Evolutionary conservation across 176 grass and related monocot genomes (phyloP).

Genomic region (Musa troglodytarum): DNA sequence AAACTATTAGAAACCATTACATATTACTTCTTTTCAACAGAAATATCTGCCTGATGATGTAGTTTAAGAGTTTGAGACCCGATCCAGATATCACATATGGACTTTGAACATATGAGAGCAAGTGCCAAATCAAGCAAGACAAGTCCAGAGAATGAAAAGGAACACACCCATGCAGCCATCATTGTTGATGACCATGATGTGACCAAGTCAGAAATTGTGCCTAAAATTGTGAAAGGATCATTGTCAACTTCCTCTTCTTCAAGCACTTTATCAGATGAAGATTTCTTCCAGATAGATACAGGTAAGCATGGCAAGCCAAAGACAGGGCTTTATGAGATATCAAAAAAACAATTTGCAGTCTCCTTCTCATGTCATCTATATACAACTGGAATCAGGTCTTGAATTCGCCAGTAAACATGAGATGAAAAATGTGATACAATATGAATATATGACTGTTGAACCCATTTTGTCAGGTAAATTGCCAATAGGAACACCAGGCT

Average conservation of each 20-base stretch:
- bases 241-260: constrained; percentile 17
- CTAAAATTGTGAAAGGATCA: constrained; percentile 9
- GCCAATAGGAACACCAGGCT: neutral
- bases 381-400: neutral
- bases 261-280: neutral
- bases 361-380: neutral
- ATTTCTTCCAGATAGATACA: constrained; percentile 25
- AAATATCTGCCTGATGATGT: neutral
- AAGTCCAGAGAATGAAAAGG: neutral
- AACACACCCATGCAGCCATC: neutral
- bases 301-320: constrained; percentile 7
- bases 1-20: neutral
- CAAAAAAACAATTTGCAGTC: neutral
- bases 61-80: neutral
- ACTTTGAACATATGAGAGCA: neutral
- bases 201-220: constrained; percentile 1
- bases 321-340: neutral
- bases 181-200: neutral
- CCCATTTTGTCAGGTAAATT: neutral
- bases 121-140: neutral
- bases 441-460: too few relatives aligned
- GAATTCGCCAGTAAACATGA: too few relatives aligned
- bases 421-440: too few relatives aligned
- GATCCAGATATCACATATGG: neutral
- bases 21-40: neutral